Base-by-base conservation (phyloP, 768 basidiomycete species). In the Chalciporus pseudorubinellus region DNA sequence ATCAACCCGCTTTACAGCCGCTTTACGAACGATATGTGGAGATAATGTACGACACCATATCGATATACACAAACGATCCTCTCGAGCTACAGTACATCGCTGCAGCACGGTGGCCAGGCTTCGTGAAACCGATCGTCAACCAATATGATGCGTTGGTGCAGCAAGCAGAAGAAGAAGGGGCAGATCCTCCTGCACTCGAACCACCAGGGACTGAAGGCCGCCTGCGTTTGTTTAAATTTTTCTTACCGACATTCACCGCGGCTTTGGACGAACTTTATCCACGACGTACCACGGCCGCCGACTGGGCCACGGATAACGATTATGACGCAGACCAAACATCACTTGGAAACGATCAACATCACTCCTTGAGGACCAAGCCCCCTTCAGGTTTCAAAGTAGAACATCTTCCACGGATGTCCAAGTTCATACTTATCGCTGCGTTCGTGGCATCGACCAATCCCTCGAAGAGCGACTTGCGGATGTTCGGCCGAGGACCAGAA, bases 381-480 rank as follows among this genome's bases (percentile, higher is more conserved):
- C 47, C 19, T 7, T 28, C 53, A 4, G 29, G n/a, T 24, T 45
- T 59, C 39, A 63, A 59, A 22, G 61, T 74, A 14, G 64, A 65
- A 4, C 67, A 72, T 18, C 72, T 87, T 31, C 84, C 86, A 2
- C 77, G 79, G 4, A 80, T 89, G 76, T 82, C 83, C 19, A 87
- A 87, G 60, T 92, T 83, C 59, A 74, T 93, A 20, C 70, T 94
- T 5, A 66, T 93, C 4, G 87, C 89, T 0, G 80, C 85, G 1
- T 95, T 85, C 62, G 69, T 93, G 36, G 90, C 92, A 6, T 91
- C 90, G 38, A 87, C 85, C 38, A 97, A 95, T 61, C 92, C 93
- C 2, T 68, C 84, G 0, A 86, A 83, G 61, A 84, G 83, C 9
- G 93, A 95, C 67, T 31, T 91, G 56, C 75, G 89, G 33, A 85